Conservation (phyloP, 768 basidiomycete genomes). For the Fomitopsis pulvina region DNA sequence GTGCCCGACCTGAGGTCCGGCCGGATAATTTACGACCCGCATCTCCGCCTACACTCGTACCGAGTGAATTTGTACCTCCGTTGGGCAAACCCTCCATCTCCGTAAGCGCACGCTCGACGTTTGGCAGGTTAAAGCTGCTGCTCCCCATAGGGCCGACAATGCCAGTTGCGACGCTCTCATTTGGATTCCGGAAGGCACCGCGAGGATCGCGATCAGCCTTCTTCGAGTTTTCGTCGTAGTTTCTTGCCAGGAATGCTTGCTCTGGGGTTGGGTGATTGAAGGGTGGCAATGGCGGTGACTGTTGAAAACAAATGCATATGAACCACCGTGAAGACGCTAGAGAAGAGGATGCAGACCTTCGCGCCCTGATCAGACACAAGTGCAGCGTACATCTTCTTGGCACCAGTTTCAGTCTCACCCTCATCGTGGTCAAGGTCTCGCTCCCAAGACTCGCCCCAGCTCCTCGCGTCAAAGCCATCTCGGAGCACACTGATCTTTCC, state of each 20-base stretch:
- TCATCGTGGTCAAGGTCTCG: conserved; percentile 46
- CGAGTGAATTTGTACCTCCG: conserved; percentile 24
- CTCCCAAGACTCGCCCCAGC: conserved; percentile 79
- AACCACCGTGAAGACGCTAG: neutral
- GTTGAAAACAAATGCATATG: neutral
- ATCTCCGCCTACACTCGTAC: conserved; percentile 26
- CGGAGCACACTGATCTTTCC: conserved; percentile 88
- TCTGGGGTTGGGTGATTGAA: conserved; percentile 83
- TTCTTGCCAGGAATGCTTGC: conserved; percentile 83
- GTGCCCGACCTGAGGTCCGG: conserved; percentile 12
- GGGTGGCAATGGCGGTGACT: conserved; percentile 64
- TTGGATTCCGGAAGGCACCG: conserved; percentile 75
- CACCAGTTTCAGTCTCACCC: conserved; percentile 39
- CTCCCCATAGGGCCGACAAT: conserved; percentile 92
- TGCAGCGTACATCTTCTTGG: conserved; percentile 58
- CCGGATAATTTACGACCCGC: conserved; percentile 23
- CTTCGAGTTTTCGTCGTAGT: conserved; percentile 88
- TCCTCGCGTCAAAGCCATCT: conserved; percentile 84
- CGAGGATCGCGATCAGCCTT: conserved; percentile 89
- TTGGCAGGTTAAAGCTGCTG: conserved; percentile 79
- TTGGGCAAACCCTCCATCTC: conserved; percentile 70
- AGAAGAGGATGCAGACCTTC: conserved; percentile 43
- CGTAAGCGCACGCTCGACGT: conserved; percentile 78
- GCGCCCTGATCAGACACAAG: conserved; percentile 73
- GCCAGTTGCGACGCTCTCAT: conserved; percentile 58